Evolutionary conservation across 441 rosid species (phyloP), one percentile per base, ranked within the genome.

Genomic region (Bocquillonia castaneifolia): DNA sequence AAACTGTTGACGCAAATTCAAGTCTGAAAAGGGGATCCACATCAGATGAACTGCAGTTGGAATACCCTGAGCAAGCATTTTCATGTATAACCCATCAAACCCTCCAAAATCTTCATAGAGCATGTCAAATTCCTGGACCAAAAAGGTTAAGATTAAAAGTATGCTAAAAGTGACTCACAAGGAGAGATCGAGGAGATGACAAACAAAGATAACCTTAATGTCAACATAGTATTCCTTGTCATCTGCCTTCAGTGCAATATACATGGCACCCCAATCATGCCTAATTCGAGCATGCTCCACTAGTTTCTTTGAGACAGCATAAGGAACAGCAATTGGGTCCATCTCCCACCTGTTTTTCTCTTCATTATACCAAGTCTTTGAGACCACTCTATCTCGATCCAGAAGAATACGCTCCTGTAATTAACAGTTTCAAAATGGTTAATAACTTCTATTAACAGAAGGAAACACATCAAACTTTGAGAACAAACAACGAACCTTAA

Each of bases 191-290:
- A 62, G 62, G 31, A 73, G 54, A 40, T 42, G 59, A 67, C 66
- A 36, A 47, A 75, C 29, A 70, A 40, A 70, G 50, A 55, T 63
- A 78, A 93, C 98, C 97, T 89, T 89, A 63, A 89, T 70, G 70
- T 91, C 88, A 66, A 93, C 84, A 71, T 73, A 86, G 78, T 75
- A 86, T 74, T 91, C 94, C 81, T 81, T 85, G 71, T 83, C 89
- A 75, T 93, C 98, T 72, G 93, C 98, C 77, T 93, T 93, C 29
- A 93, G 68, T 52, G 85, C 77, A 73, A 91, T 63, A 79, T 82
- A 86, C 98, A 93, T 89, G 61, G 82, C 86, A 76, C 85, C 97
- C 91, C 86, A 91, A 76, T 93, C 98, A 82, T 91, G 98, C 85
- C 98, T 87, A 76, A 93, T 88, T 71, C 96, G 83, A 60, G 90